These are phyloP conservation scores for Psilocybe tampanensis DNA, from an alignment of 768 basidiomycete species.

Conservation along the genomic window DNA sequence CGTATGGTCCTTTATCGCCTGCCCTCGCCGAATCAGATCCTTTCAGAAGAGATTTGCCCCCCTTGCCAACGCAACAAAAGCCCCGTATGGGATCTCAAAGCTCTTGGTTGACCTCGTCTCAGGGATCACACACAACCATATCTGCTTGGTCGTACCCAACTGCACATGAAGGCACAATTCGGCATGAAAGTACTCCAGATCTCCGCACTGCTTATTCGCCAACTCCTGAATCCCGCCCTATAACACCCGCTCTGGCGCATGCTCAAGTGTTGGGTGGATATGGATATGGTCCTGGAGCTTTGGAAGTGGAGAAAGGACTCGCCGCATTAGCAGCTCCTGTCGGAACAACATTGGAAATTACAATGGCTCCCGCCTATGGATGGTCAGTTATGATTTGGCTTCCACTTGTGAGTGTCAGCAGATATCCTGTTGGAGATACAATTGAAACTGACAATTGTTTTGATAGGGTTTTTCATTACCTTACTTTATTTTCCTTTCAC, in stretches of 20 bases:
- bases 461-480: slow-evolving; percentile 62
- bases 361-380: slow-evolving; percentile 52
- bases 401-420: slow-evolving; percentile 55
- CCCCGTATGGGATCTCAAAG: slow-evolving; percentile 63
- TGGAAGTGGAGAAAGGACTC: slow-evolving; percentile 57
- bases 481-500: slow-evolving; percentile 52
- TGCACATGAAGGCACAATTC: slow-evolving; percentile 33
- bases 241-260: slow-evolving; percentile 55
- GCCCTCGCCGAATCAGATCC: slow-evolving; percentile 59
- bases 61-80: slow-evolving; percentile 40
- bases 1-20: slow-evolving; percentile 51
- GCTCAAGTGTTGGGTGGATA: slow-evolving; percentile 72
- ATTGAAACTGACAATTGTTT: background rate
- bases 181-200: slow-evolving; percentile 41
- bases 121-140: slow-evolving; percentile 56
- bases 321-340: slow-evolving; percentile 44
- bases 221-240: slow-evolving; percentile 43
- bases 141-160: slow-evolving; percentile 75
- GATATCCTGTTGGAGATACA: background rate
- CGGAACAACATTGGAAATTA: slow-evolving; percentile 55
- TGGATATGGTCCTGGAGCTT: slow-evolving; percentile 50
- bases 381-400: slow-evolving; percentile 74
- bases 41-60: slow-evolving; percentile 58
- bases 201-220: slow-evolving; percentile 39
- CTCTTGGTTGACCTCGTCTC: slow-evolving; percentile 73